These are phyloP conservation scores for Chlamydomonas schloesseri DNA, from an alignment of 139 green algal genomes.

Conservation along the genomic window DNA sequence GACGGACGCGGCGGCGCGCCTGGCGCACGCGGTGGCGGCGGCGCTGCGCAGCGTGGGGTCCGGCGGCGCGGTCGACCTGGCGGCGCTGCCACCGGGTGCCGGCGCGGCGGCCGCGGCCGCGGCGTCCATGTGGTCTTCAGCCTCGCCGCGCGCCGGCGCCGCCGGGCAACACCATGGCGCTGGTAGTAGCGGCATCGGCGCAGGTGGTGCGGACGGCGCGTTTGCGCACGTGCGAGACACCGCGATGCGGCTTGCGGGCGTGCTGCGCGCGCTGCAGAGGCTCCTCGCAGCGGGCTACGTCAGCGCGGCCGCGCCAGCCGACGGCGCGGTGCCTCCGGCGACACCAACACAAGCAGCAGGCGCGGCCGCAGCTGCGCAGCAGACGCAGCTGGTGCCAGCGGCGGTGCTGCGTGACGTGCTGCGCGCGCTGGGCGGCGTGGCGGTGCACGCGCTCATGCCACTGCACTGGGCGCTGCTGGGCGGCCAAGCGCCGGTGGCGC, in stretches of 20 bases:
- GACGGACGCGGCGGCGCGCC: slow-evolving; percentile 16
- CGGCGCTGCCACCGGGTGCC: too few species aligned
- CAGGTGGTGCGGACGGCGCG: background rate
- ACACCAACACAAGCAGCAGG: background rate
- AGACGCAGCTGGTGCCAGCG: slow-evolving; percentile 24
- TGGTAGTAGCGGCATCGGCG: background rate
- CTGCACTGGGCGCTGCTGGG: slow-evolving; percentile 19
- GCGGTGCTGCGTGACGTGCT: slow-evolving; percentile 37
- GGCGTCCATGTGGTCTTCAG: too few species aligned
- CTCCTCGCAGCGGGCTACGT: slow-evolving; percentile 23
- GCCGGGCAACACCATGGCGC: too few species aligned
- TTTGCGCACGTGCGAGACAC: background rate
- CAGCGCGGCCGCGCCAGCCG: background rate
- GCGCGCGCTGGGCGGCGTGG: background rate
- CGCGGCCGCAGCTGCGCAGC: background rate
- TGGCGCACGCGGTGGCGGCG: background rate
- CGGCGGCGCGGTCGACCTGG: too few species aligned
- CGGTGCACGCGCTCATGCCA: slow-evolving; percentile 34
- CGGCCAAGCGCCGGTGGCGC: background rate
- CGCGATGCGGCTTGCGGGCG: background rate
- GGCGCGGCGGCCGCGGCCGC: too few species aligned
- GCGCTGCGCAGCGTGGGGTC: background rate
- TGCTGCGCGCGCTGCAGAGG: slow-evolving; percentile 24
- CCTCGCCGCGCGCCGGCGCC: too few species aligned
- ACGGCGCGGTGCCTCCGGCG: too few species aligned